Conservation (phyloP, 495 filamentous ascomycete species). For the Aspergillus ostianus region DNA sequence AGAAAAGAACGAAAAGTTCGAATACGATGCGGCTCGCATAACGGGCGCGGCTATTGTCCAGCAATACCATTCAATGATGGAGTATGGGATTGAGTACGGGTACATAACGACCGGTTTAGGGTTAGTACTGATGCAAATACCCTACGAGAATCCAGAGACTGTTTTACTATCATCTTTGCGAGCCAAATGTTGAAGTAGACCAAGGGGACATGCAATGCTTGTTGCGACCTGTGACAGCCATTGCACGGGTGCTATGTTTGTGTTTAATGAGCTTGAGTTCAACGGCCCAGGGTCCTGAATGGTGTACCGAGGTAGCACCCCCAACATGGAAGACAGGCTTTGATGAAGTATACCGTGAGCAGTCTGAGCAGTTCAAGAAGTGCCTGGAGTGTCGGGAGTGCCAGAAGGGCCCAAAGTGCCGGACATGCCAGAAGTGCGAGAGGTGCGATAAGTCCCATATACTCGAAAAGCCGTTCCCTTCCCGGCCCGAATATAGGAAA, state of each 20-base stretch:
- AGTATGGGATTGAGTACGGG: conserved; percentile 27
- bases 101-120: conserved; percentile 32
- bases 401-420: too few species aligned
- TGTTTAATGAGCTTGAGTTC: conserved; percentile 32
- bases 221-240: conserved; percentile 14
- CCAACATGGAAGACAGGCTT: conserved; percentile 6
- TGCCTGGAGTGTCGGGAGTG: too few species aligned
- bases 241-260: conserved; percentile 26
- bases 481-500: too few species aligned
- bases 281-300: conserved; percentile 26
- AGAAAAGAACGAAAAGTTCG: too few species aligned
- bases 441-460: too few species aligned
- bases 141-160: conserved; percentile 30
- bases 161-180: conserved; percentile 40
- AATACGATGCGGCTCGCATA: not conserved
- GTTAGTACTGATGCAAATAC: conserved; percentile 31
- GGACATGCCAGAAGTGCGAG: too few species aligned
- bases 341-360: conserved; percentile 16
- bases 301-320: conserved; percentile 14
- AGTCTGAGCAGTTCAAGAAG: not conserved
- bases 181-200: conserved; percentile 32
- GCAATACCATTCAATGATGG: conserved; percentile 28
- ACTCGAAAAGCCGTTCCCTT: too few species aligned
- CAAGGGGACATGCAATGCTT: conserved; percentile 4
- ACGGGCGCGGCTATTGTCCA: conserved; percentile 23